These are phyloP conservation scores for Sanghuangporus baumii DNA, from an alignment of 1,284 basidiomycete species.

Conservation along the genomic window DNA sequence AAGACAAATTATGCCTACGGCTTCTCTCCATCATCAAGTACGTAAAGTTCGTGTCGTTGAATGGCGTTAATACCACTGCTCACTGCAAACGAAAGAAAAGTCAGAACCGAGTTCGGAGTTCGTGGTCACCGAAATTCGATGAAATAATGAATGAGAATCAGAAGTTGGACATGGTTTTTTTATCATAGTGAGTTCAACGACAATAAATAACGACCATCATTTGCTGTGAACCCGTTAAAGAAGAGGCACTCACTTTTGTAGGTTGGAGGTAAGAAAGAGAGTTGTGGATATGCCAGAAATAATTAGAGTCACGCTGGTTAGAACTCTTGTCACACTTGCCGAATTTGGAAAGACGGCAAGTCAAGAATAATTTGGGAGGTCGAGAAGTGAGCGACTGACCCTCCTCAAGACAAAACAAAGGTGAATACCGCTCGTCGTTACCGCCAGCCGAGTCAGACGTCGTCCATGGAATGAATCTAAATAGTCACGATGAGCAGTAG, in stretches of 20 bases:
- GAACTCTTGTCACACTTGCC: not conserved
- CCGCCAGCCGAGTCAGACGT: not conserved
- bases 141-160: conserved; percentile 23
- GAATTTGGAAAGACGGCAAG: not conserved
- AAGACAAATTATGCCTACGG: conserved; percentile 49
- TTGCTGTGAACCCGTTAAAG: not conserved
- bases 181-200: conserved; percentile 57
- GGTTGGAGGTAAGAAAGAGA: not conserved
- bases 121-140: not conserved
- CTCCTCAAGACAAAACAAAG: conserved; percentile 53
- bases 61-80: conserved; percentile 78
- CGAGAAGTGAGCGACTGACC: conserved; percentile 5
- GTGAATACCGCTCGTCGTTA: conserved; percentile 8
- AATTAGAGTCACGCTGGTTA: not conserved
- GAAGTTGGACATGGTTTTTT: conserved; percentile 31
- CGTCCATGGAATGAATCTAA: not conserved
- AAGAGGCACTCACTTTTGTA: conserved; percentile 14
- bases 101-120: not conserved
- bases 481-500: not conserved
- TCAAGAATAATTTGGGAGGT: conserved; percentile 4
- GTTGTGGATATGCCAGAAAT: not conserved
- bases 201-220: conserved; percentile 66
- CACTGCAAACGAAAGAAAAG: conserved; percentile 15
- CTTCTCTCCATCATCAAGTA: conserved; percentile 90
- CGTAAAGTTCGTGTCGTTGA: conserved; percentile 86